These are phyloP conservation scores for Ogataea hybrid DNA, from an alignment of 1,139 yeast genomes.

Conservation along the genomic window DNA sequence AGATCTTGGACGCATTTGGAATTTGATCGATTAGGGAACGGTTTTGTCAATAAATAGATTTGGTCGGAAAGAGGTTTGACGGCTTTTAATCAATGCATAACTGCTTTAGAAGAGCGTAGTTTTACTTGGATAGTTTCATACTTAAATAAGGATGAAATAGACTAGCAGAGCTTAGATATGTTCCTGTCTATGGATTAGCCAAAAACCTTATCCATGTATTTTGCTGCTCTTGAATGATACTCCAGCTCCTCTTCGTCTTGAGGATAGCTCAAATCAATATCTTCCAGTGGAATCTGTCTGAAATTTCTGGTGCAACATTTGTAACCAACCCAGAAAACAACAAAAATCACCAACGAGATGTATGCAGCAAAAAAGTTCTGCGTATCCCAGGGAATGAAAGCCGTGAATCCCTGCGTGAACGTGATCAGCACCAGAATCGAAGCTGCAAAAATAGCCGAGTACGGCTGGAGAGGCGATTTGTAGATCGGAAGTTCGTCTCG, in stretches of 20 bases:
- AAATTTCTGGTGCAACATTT: slow-evolving; percentile 41
- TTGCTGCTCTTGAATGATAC: not conserved
- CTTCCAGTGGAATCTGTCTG: slow-evolving; percentile 41
- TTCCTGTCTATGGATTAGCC: not conserved
- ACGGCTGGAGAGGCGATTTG: slow-evolving; percentile 69
- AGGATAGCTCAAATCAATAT: slow-evolving; percentile 41
- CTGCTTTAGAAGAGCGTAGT: too few species aligned
- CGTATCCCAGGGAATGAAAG: slow-evolving; percentile 55
- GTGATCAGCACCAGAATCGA: slow-evolving; percentile 49
- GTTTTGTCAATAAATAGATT: too few species aligned
- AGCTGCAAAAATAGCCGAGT: slow-evolving; percentile 56
- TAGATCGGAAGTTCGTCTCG: slow-evolving; percentile 61
- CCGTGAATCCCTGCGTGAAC: slow-evolving; percentile 68
- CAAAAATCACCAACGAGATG: slow-evolving; percentile 58
- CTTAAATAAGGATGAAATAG: too few species aligned
- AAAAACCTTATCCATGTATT: not conserved
- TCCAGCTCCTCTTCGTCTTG: slow-evolving; percentile 24
- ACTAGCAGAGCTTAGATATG: too few species aligned
- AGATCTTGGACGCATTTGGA: not conserved
- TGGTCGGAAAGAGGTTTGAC: too few species aligned
- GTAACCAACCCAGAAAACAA: slow-evolving; percentile 46
- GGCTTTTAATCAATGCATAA: too few species aligned
- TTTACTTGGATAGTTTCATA: too few species aligned
- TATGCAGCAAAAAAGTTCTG: slow-evolving; percentile 64
- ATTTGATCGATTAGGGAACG: not conserved